A percentile compares a stretch with the other conserved stretches of the same genome.
Evolutionary conservation across 768 basidiomycete genomes (phyloP).

Genomic region (Tephrocybe sp.): DNA sequence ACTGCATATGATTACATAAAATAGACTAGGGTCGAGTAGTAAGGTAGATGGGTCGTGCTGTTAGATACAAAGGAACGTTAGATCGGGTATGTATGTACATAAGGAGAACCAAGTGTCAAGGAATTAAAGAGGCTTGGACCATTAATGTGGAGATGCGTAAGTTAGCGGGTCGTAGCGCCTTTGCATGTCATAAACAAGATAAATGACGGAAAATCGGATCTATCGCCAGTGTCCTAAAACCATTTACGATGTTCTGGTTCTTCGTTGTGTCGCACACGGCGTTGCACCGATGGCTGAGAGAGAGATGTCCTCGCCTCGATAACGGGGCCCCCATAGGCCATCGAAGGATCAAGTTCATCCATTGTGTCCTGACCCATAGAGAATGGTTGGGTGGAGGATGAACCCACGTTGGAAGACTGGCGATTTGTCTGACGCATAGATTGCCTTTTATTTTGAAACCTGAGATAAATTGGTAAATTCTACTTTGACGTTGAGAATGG

Average conservation of each 20-base stretch:
- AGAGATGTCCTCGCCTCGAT: slow-evolving; percentile 33
- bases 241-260: slow-evolving; percentile 48
- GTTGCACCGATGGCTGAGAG: slow-evolving; percentile 38
- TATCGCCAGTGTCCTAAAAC: slow-evolving; percentile 32
- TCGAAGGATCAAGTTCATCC: slow-evolving; percentile 36
- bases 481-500: slow-evolving; percentile 15
- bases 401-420: slow-evolving; percentile 48
- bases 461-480: slow-evolving; percentile 32
- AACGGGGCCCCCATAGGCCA: slow-evolving; percentile 32
- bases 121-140: slow-evolving; percentile 34
- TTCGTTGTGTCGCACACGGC: slow-evolving; percentile 40
- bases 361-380: slow-evolving; percentile 35
- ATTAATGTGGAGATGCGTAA: slow-evolving; percentile 31
- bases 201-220: slow-evolving; percentile 36
- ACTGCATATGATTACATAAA: slow-evolving; percentile 21
- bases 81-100: slow-evolving; percentile 22
- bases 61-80: slow-evolving; percentile 20
- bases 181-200: slow-evolving; percentile 38
- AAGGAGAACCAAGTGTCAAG: slow-evolving; percentile 15
- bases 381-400: slow-evolving; percentile 46
- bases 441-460: slow-evolving; percentile 88
- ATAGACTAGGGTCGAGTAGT: slow-evolving; percentile 17
- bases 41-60: slow-evolving; percentile 20
- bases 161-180: slow-evolving; percentile 27
- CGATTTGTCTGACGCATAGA: slow-evolving; percentile 78